Evolutionary conservation across 2,329 filamentous ascomycete species (phyloP), one percentile per base, ranked within the genome.

Genomic region (Tolypocladium endophyticum): DNA sequence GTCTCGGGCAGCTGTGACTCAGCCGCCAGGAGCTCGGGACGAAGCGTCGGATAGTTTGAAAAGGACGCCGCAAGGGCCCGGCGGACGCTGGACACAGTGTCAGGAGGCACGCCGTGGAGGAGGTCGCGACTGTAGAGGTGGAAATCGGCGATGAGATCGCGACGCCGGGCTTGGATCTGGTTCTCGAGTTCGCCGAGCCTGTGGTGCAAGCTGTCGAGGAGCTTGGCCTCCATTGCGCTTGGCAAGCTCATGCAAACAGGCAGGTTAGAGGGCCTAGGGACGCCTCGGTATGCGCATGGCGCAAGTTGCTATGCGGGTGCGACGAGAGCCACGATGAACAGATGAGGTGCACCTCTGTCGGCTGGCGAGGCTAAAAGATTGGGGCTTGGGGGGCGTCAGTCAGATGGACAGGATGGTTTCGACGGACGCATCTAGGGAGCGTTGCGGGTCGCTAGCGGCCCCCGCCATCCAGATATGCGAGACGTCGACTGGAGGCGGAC

Each of bases 111-210:
- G 64, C 78, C 70, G 65, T 73, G 74, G 66, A 87, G 73, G 60
- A 83, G 72, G 56, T 77, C 71, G 59, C 77, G 76, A 62, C 79
- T 79, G 71, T 84, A 81, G 64, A 76, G 77, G 60, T 79, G 74
- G 67, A 86, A 87, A 65, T 86, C 81, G 63, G 75, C 70, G 57
- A 80, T 76, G 77, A 85, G 79, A 63, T 82, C 79, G 68, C 77
- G 78, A 64, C 80, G 81, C 72, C 83, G 85, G 61, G 77, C 74
- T 61, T 74, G 77, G 67, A 87, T 81, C 69, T 80, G 81, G 68
- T 75, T 73, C 67, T 87, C 81, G 58, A 86, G 80, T 66, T 84
- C 76, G 66, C 72, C 73, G 64, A 83, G 79, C 76, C 79, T 82
- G 66, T 72, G 72, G 65, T 79, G 75, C 68, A 85, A 77, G 71